Conservation (phyloP, 306 rosid genomes). For the Ormosia semicastrata region DNA sequence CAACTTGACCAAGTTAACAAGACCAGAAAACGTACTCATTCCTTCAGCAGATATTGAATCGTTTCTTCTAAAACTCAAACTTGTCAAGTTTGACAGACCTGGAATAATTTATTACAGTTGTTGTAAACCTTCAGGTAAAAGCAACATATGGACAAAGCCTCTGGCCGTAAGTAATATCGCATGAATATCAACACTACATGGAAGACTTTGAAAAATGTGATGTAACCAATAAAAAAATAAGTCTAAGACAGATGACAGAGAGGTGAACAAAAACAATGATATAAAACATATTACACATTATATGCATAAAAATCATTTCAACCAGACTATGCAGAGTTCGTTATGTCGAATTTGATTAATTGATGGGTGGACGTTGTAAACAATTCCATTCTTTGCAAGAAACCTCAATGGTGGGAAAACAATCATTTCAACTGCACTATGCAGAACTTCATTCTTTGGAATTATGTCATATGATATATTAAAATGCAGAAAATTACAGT, state of each 20-base stretch:
- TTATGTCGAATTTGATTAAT: background rate
- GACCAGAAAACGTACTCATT: slow-evolving; percentile 64
- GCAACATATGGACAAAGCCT: background rate
- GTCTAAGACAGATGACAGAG: slow-evolving; percentile 1
- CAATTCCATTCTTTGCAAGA: background rate
- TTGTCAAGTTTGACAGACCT: slow-evolving; percentile 83
- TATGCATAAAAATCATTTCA: slow-evolving; percentile 7
- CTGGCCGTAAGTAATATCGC: background rate
- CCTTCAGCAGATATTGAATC: slow-evolving; percentile 79
- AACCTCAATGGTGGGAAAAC: background rate
- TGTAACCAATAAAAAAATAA: background rate
- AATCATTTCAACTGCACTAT: background rate
- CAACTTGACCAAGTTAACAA: slow-evolving; percentile 76
- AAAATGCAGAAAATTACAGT: background rate
- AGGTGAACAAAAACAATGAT: background rate
- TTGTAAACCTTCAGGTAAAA: slow-evolving; percentile 12
- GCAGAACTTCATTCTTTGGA: slow-evolving; percentile 12
- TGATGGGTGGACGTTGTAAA: background rate
- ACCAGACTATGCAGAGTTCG: slow-evolving; percentile 1
- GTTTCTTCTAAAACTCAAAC: slow-evolving; percentile 86
- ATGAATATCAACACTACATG: background rate
- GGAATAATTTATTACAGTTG: slow-evolving; percentile 34
- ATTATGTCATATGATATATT: background rate
- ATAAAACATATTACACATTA: background rate
- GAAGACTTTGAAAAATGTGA: background rate